Base-by-base conservation (phyloP, 148 eudicot genomes). In the Chenopodium album region DNA sequence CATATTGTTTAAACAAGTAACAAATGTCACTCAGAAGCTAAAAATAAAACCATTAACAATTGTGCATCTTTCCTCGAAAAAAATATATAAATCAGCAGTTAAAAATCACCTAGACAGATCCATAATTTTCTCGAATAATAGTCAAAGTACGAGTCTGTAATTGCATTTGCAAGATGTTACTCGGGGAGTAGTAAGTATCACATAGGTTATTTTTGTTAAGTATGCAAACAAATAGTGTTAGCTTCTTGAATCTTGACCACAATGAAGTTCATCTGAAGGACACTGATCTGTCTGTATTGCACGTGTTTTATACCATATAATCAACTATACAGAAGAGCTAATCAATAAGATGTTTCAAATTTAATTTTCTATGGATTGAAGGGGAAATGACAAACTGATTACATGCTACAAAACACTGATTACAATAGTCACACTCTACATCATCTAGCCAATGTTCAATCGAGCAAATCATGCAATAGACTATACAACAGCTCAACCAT, bases 401-500 rank as follows among this genome's bases (percentile, higher is more conserved):
- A 37, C 31, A 34, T 52, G 63, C 4, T 63, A 80, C 72, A 73
- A 74, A 73, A 63, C 29, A 60, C 59, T 62, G 71, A 46, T 81
- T 76, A 68, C 84, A 81, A n/a, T 20, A 19, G 11, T 23, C 52
- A 68, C 63, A 80, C 77, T 29, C 76, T 80, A 73, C 41, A 34
- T 60, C 66, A 72, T 11, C 37, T 37, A 31, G 32, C 31, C 48
- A 64, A 68, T 76, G 20, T 76, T 82, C 79, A 41, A 82, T 76
- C 54, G n/a, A 60, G 47, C 65, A 37, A 76, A 82, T 26, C 44
- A 12, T 56, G 75, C 68, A 76, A 76, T 29, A 76, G 16, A 82
- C 76, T 82, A 73, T 82, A 70, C 70, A 82, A 59, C 76, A 62
- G 70, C 76, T 64, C 65, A 71, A 47, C 44, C 64, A 26, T 41